A percentile compares a stretch with the other conserved stretches of the same genome.
Evolutionary conservation across 371 early-diverging fungal genomes (phyloP).

Genomic region (Mortierella polycephala): DNA sequence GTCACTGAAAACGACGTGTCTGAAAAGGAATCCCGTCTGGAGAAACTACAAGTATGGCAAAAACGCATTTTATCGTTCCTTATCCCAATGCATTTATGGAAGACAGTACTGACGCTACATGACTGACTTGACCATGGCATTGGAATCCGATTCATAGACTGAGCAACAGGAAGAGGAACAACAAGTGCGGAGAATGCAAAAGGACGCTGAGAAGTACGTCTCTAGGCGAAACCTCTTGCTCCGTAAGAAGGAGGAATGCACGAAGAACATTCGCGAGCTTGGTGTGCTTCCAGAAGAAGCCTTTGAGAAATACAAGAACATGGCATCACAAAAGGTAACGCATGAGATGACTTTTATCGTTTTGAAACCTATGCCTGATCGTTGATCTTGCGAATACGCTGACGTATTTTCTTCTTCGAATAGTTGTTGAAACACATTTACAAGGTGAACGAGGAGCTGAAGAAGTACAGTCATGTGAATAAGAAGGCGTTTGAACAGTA

Average conservation of each 20-base stretch:
- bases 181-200: conserved; percentile 63
- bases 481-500: conserved; percentile 98
- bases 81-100: background rate
- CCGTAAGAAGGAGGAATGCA: conserved; percentile 90
- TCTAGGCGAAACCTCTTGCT: conserved; percentile 79
- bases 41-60: conserved; percentile 62
- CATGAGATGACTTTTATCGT: too few relatives aligned
- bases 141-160: too few relatives aligned
- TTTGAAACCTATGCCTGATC: too few relatives aligned
- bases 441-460: conserved; percentile 84
- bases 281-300: conserved; percentile 98
- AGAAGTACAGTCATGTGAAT: conserved; percentile 94
- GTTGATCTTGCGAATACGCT: too few relatives aligned
- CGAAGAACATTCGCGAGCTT: conserved; percentile 89
- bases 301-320: conserved; percentile 74
- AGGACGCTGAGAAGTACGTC: conserved; percentile 79
- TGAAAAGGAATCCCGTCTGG: conserved; percentile 58
- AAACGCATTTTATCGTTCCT: background rate
- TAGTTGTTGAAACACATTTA: conserved; percentile 80
- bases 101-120: background rate
- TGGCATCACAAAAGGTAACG: conserved; percentile 63
- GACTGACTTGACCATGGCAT: too few relatives aligned
- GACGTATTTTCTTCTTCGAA: background rate
- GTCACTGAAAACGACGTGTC: conserved; percentile 40
- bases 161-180: conserved; percentile 59